phyloP scores from a whole-genome alignment of 78 protist species.

The Dictyostelium capitatum region DNA sequence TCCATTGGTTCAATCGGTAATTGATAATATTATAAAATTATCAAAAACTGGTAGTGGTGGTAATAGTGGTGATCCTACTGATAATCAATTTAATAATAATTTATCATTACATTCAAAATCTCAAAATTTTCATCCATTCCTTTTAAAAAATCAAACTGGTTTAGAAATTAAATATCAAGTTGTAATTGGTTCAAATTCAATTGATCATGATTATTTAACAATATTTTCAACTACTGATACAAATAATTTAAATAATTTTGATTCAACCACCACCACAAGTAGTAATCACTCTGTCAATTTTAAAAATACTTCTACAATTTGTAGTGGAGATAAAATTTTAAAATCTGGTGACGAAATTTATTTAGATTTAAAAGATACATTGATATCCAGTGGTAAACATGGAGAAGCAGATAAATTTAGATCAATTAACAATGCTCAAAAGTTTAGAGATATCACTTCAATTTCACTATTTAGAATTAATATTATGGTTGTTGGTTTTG shows the following conservation, averaged over 20 bases:
- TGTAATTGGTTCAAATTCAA: not conserved
- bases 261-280: not conserved
- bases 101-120: conserved; percentile 6
- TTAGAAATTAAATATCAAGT: conserved; percentile 11
- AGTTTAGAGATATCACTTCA: conserved; percentile 64
- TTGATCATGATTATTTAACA: no score
- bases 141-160: conserved; percentile 54
- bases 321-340: not conserved
- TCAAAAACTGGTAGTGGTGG: not conserved
- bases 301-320: not conserved
- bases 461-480: conserved; percentile 31
- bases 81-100: not conserved
- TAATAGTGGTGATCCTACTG: not conserved
- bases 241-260: not conserved
- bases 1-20: conserved; percentile 1
- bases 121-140: conserved; percentile 23
- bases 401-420: conserved; percentile 6
- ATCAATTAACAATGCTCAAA: conserved; percentile 27
- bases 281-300: not conserved
- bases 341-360: conserved; percentile 8
- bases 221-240: not conserved
- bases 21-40: not conserved
- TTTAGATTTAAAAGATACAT: conserved; percentile 16
- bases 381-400: not conserved
- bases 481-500: conserved; percentile 7